Base-by-base conservation (phyloP, 257 asterid genomes). In the Petunia axillaris region DNA sequence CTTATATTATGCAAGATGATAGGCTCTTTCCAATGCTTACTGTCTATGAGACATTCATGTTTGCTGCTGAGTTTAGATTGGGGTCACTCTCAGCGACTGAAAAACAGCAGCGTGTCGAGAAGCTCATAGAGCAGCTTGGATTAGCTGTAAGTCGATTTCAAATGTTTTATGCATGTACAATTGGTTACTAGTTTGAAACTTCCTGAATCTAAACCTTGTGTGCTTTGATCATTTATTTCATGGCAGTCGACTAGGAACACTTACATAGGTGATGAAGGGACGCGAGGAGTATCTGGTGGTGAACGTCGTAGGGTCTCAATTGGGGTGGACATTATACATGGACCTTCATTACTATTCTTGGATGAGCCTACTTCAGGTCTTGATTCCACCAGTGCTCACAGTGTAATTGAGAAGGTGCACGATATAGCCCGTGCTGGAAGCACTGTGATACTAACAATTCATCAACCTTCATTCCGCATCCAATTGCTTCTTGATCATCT, bases 351-450 rank as follows among this genome's bases (percentile, higher is more conserved):
- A 38, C 82, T 92, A 3, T 94, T 94, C 87, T 76, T 92, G 68
- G 98, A 94, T 80, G 98, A 94, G 82, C 98, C 97, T 1, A 94
- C 98, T 38, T 92, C 97, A 0, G 98, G 98, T 1, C 86, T 94
- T 3, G 98, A 94, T 85, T 94, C 98, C 60, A 94, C 97, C n/a
- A 94, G 97, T 54, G 97, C 98, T 1, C 87, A 90, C 78, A 92
- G 93, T 43, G 97, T 94, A 63, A 91, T 94, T 48, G 97, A 94
- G 82, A 92, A 90, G 85, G 93, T 94, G 67, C 97, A 90, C 39
- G 91, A 91, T 59, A 92, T 94, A 46, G 97, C 98, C 1, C 87
- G 89, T 4, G 35, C 88, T 0, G 98, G 98, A 8, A 92, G 97
- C 88, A 94, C 95, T 2, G 97, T 92, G 58, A 90, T 94, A 54